Percentiles rank a stretch among this genome's conserved stretches.
phyloP scores from a whole-genome alignment of 495 filamentous ascomycete species.

The Aspergillus baeticus region DNA sequence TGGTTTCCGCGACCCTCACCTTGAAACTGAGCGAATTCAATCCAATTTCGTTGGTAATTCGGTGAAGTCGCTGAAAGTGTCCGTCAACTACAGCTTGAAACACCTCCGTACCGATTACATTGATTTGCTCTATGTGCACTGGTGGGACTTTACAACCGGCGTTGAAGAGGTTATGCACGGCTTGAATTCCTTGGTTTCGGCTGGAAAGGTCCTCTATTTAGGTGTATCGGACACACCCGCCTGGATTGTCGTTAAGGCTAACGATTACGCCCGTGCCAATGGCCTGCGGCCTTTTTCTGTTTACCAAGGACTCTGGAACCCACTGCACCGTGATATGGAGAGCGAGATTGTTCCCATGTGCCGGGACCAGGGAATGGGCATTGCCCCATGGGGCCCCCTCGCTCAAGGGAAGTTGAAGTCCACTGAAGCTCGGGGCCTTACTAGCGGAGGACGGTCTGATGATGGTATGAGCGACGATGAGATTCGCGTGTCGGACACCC shows the following conservation, averaged over 20 bases:
- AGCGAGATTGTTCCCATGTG: conserved; percentile 60
- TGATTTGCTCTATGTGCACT: conserved; percentile 64
- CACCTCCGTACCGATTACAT: conserved; percentile 66
- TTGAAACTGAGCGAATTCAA: conserved; percentile 6
- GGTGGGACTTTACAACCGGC: conserved; percentile 57
- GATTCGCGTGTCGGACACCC: conserved; percentile 12
- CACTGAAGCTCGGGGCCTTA: conserved; percentile 21
- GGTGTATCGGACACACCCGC: conserved; percentile 63
- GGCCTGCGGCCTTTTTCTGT: conserved; percentile 62
- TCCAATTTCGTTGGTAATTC: conserved; percentile 58
- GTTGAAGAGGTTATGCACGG: conserved; percentile 62
- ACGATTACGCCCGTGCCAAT: conserved; percentile 57
- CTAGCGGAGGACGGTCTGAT: conserved; percentile 2
- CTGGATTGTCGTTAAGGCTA: conserved; percentile 60
- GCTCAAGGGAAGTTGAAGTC: conserved; percentile 55
- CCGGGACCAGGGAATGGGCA: conserved; percentile 54
- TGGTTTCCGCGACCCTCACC: conserved; percentile 4
- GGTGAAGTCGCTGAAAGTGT: conserved; percentile 51
- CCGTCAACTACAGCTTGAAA: conserved; percentile 52
- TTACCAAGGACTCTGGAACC: conserved; percentile 66
- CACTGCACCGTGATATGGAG: conserved; percentile 52
- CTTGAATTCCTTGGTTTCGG: conserved; percentile 53
- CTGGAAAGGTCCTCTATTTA: conserved; percentile 63
- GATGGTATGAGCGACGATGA: conserved; percentile 10
- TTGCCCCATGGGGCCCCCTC: conserved; percentile 53